phyloP scores from a whole-genome alignment of 1,139 yeast species.

The Zhuliangozyma parablackwelliae region DNA sequence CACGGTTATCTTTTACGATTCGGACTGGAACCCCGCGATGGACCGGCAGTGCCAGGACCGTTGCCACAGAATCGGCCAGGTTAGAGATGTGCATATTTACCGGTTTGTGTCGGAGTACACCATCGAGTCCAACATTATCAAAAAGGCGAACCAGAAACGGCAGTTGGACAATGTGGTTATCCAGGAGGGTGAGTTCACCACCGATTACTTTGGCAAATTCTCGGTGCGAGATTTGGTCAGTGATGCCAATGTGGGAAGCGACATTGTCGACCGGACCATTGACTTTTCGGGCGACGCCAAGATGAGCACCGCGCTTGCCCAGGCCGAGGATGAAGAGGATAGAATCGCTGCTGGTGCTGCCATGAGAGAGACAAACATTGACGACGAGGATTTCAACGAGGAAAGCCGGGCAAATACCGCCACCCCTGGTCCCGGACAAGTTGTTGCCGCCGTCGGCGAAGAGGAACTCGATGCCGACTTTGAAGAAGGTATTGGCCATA shows the following conservation, averaged over 20 bases:
- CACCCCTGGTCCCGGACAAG: conserved; percentile 30
- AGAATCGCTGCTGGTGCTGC: conserved; percentile 89
- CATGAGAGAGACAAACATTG: conserved; percentile 78
- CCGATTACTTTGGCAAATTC: conserved; percentile 87
- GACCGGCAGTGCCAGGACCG: conserved; percentile 99
- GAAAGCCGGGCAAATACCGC: conserved; percentile 30
- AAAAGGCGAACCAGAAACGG: conserved; percentile 93
- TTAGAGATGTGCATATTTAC: conserved; percentile 95
- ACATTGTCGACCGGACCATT: conserved; percentile 34
- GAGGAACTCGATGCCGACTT: conserved; percentile 50
- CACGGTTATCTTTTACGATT: conserved; percentile 97
- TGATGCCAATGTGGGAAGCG: conserved; percentile 43
- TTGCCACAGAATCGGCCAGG: conserved; percentile 98
- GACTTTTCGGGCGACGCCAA: conserved; percentile 41
- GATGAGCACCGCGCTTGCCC: conserved; percentile 70
- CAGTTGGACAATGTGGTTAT: conserved; percentile 93
- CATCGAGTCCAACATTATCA: conserved; percentile 89
- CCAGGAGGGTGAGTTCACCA: conserved; percentile 97
- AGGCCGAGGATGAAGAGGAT: conserved; percentile 96
- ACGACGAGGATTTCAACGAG: conserved; percentile 73
- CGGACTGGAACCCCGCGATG: conserved; percentile 99
- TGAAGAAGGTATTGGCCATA: conserved; percentile 76
- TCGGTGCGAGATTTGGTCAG: conserved; percentile 87
- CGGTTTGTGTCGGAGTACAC: conserved; percentile 95
- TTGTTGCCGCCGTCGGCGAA: too few relatives aligned